phyloP scores from a whole-genome alignment of 306 rosid genomes.

The Urtica urens region DNA sequence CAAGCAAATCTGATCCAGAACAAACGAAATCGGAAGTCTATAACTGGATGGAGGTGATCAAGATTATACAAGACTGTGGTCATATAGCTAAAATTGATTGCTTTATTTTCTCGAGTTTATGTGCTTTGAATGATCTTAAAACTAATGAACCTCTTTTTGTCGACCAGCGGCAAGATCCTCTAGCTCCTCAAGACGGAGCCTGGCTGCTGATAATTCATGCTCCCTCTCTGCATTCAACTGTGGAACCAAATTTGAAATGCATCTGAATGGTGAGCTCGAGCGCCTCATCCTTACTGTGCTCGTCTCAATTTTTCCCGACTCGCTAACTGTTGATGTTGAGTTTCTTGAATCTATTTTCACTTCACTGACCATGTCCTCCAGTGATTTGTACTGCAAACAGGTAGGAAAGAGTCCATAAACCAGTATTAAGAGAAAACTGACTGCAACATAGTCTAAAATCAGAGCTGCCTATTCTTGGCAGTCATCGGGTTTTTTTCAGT shows the following conservation, averaged over 20 bases:
- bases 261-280: constrained; percentile 90
- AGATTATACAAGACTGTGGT: not conserved
- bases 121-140: too few species aligned
- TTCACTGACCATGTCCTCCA: constrained; percentile 82
- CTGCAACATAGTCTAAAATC: constrained; percentile 1
- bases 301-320: constrained; percentile 46
- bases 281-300: constrained; percentile 61
- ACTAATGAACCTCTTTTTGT: constrained; percentile 83
- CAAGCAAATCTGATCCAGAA: constrained; percentile 52
- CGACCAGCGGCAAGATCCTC: constrained; percentile 59
- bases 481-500: too few species aligned
- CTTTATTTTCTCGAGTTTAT: too few species aligned
- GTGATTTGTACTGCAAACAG: constrained; percentile 56
- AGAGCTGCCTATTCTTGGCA: too few species aligned
- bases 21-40: not conserved
- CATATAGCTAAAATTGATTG: too few species aligned
- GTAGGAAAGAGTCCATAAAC: constrained; percentile 18
- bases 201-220: constrained; percentile 61
- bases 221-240: constrained; percentile 88
- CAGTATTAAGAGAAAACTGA: too few species aligned
- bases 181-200: constrained; percentile 59
- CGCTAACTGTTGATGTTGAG: constrained; percentile 28
- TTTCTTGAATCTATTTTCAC: constrained; percentile 54
- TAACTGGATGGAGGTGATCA: not conserved
- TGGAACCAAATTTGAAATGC: constrained; percentile 78